These are phyloP conservation scores for Phoma sp. DNA, from an alignment of 2,329 filamentous ascomycete genomes.

Conservation along the genomic window DNA sequence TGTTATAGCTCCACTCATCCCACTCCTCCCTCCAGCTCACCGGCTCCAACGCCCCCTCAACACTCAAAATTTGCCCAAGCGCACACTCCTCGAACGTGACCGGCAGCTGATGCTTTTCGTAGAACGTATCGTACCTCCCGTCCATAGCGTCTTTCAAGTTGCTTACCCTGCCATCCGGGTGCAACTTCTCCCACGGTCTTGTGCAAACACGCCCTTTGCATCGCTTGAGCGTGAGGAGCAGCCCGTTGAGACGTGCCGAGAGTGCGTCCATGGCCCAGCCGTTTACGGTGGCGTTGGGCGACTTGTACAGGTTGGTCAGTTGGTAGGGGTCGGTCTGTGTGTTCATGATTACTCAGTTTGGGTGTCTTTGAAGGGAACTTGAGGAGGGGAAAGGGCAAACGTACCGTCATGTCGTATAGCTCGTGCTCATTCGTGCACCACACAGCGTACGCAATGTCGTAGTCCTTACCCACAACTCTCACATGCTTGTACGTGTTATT, in stretches of 20 bases:
- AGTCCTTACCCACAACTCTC: constrained; percentile 60
- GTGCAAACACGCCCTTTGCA: constrained; percentile 63
- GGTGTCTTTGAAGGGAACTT: too few species aligned
- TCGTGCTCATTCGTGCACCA: constrained; percentile 74
- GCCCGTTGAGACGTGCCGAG: constrained; percentile 54
- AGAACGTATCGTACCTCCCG: constrained; percentile 60
- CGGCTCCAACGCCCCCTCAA: constrained; percentile 55
- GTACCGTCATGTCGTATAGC: constrained; percentile 66
- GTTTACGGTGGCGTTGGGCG: constrained; percentile 1
- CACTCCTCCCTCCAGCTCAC: constrained; percentile 24
- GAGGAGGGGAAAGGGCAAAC: constrained; percentile 5
- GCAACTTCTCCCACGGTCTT: constrained; percentile 63
- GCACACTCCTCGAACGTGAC: constrained; percentile 63
- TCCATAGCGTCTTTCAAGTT: constrained; percentile 60
- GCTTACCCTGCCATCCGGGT: constrained; percentile 60
- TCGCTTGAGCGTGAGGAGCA: constrained; percentile 67
- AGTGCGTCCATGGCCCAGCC: constrained; percentile 18
- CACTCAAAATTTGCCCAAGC: constrained; percentile 60
- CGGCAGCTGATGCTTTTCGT: constrained; percentile 55
- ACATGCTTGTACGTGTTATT: constrained; percentile 69
- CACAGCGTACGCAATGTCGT: constrained; percentile 69
- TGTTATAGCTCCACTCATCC: constrained; percentile 25
- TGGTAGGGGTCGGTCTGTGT: constrained; percentile 40
- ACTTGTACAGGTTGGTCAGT: constrained; percentile 42
- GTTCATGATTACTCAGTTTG: neutral